Conservation (phyloP, 2,329 filamentous ascomycete genomes). For the Thelonectria blattea region DNA sequence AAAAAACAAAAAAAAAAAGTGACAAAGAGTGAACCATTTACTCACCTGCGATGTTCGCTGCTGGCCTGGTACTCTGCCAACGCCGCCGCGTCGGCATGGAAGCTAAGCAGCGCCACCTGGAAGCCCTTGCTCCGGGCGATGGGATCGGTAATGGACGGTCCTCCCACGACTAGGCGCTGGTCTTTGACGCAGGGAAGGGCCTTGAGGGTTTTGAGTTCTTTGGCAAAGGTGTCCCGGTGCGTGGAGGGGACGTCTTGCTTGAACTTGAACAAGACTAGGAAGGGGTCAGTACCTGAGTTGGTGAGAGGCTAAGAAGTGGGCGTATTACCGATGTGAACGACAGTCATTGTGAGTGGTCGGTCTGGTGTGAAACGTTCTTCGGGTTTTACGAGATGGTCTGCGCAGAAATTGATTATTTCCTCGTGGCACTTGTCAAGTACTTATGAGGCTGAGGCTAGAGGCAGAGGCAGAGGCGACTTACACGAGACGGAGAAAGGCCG, state of each 20-base stretch:
- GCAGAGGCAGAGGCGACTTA: background rate
- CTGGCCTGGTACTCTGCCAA: slow-evolving; percentile 59
- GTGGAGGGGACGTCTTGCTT: slow-evolving; percentile 47
- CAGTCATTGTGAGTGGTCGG: slow-evolving; percentile 38
- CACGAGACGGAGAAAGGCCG: slow-evolving; percentile 12
- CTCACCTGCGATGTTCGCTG: slow-evolving; percentile 56
- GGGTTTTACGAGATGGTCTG: background rate
- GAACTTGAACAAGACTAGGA: slow-evolving; percentile 59
- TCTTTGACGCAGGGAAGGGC: slow-evolving; percentile 54
- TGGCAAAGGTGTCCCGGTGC: slow-evolving; percentile 53
- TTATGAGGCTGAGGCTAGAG: slow-evolving; percentile 2
- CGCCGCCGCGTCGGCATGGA: slow-evolving; percentile 52
- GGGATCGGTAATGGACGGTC: slow-evolving; percentile 58
- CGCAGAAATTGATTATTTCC: background rate
- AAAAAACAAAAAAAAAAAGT: background rate
- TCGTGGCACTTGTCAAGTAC: background rate
- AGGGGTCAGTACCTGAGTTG: background rate
- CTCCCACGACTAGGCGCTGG: slow-evolving; percentile 56
- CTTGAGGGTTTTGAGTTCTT: slow-evolving; percentile 56
- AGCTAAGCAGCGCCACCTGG: slow-evolving; percentile 58
- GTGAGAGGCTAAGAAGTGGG: background rate
- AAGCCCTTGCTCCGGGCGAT: slow-evolving; percentile 60
- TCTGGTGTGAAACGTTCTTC: background rate
- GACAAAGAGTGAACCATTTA: no score
- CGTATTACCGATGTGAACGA: slow-evolving; percentile 43